Evolutionary conservation across 345 rosid genomes (phyloP).

Genomic region (Salix suchowensis): DNA sequence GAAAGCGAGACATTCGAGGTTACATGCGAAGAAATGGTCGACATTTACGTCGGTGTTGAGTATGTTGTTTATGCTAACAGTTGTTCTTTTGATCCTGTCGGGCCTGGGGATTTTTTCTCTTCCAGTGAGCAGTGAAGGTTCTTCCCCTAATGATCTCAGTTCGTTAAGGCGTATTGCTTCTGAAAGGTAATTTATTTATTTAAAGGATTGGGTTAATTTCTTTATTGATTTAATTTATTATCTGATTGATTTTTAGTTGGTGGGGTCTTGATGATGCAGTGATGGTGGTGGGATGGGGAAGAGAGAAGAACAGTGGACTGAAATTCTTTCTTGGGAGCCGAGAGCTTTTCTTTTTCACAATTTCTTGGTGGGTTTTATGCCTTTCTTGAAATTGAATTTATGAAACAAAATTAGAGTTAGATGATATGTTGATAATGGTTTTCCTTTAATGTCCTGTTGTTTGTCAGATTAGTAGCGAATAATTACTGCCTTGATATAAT

Average conservation of each 20-base stretch:
- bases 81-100: conserved; percentile 64
- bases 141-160: conserved; percentile 43
- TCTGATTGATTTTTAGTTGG: background rate
- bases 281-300: conserved; percentile 43
- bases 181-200: conserved; percentile 42
- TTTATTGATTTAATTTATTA: background rate
- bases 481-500: too few species aligned
- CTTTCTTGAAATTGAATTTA: background rate
- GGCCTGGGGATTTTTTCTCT: conserved; percentile 69
- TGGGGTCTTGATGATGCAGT: conserved; percentile 31
- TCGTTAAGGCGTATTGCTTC: conserved; percentile 47
- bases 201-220: background rate
- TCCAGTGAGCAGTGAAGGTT: conserved; percentile 45
- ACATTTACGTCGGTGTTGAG: conserved; percentile 44
- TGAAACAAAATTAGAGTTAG: too few species aligned
- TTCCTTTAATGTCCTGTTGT: too few species aligned
- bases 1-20: conserved; percentile 59
- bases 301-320: conserved; percentile 82
- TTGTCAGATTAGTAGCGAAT: too few species aligned
- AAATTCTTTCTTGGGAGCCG: conserved; percentile 90
- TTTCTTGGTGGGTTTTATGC: conserved; percentile 58
- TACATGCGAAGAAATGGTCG: conserved; percentile 60
- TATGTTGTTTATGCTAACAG: conserved; percentile 58
- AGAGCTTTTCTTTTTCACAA: conserved; percentile 76
- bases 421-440: too few species aligned